Conservation (phyloP, 1,139 yeast species). For the Yamadazyma kanchanaburiensis region DNA sequence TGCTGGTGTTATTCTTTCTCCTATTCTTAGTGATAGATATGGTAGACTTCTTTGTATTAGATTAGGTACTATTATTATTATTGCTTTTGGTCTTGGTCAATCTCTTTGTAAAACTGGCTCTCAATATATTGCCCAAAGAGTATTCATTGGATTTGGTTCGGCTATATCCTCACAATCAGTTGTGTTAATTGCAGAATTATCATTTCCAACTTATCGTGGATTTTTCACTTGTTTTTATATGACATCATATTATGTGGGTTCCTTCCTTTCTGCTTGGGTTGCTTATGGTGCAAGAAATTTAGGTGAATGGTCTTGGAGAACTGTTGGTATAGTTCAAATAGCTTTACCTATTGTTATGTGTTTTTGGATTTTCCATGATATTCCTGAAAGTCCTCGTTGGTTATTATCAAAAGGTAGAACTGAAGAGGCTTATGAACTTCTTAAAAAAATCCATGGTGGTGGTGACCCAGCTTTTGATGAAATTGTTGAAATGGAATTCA, state of each 20-base stretch:
- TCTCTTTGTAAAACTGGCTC: conserved; percentile 3
- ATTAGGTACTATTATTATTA: not conserved
- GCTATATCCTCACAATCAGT: conserved; percentile 63
- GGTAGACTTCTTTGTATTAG: conserved; percentile 1
- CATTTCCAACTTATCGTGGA: conserved; percentile 58
- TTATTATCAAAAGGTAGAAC: conserved; percentile 34
- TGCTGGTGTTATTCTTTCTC: not conserved
- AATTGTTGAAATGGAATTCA: conserved; percentile 1
- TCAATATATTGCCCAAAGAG: conserved; percentile 52
- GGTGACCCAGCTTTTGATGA: not conserved
- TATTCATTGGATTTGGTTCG: conserved; percentile 54
- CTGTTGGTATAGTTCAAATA: conserved; percentile 40
- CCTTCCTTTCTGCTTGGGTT: conserved; percentile 54
- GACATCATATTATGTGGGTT: conserved; percentile 57
- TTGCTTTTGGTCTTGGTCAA: conserved; percentile 1
- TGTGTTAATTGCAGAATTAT: conserved; percentile 57
- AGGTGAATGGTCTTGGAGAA: conserved; percentile 51
- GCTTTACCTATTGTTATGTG: conserved; percentile 35
- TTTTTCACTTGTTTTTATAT: conserved; percentile 52
- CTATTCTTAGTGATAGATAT: conserved; percentile 1
- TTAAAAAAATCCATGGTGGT: conserved; percentile 3
- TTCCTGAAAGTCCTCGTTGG: conserved; percentile 58
- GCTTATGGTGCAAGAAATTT: conserved; percentile 52
- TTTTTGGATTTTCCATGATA: no score
- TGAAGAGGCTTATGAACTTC: conserved; percentile 37